A percentile compares a stretch with the other conserved stretches of the same genome.
Conservation (phyloP, 2,329 filamentous ascomycete genomes). For the Cytospora schulzeri region DNA sequence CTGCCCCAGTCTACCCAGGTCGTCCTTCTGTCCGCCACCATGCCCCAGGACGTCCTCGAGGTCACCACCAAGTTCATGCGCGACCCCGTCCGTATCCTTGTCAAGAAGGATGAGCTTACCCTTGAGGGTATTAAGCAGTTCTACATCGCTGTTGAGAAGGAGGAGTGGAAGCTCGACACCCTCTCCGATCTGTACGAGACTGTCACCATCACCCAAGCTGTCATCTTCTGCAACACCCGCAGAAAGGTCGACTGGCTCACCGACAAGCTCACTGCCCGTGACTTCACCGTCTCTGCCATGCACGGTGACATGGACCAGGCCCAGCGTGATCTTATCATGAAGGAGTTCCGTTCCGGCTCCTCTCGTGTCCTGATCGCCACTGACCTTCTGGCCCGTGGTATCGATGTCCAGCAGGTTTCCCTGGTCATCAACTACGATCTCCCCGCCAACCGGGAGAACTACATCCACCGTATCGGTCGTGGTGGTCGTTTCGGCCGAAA, state of each 20-base stretch:
- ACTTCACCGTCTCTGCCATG: conserved; percentile 98
- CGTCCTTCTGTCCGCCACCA: conserved; percentile 94
- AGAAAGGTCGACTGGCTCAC: conserved; percentile 99
- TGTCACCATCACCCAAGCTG: conserved; percentile 95
- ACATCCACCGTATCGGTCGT: conserved; percentile 97
- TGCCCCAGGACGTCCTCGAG: conserved; percentile 96
- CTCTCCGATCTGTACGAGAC: conserved; percentile 99
- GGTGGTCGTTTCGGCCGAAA: conserved; percentile 95
- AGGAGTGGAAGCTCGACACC: conserved; percentile 99
- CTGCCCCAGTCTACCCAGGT: conserved; percentile 96
- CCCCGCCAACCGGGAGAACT: conserved; percentile 98
- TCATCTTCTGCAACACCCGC: conserved; percentile 99
- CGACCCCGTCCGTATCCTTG: conserved; percentile 91
- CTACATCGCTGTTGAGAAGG: conserved; percentile 98
- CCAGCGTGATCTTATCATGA: conserved; percentile 98
- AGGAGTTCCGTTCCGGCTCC: conserved; percentile 96
- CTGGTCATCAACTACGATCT: conserved; percentile 99
- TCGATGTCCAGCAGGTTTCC: conserved; percentile 97
- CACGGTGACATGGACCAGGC: conserved; percentile 99
- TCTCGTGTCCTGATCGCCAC: conserved; percentile 95
- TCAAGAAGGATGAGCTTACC: conserved; percentile 98
- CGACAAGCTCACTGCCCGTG: conserved; percentile 98
- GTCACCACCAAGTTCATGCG: conserved; percentile 99
- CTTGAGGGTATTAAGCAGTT: conserved; percentile 98
- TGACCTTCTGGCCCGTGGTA: conserved; percentile 96